Conservation (phyloP, 805 yeast genomes). For the Sugiyamaella floridensis region DNA sequence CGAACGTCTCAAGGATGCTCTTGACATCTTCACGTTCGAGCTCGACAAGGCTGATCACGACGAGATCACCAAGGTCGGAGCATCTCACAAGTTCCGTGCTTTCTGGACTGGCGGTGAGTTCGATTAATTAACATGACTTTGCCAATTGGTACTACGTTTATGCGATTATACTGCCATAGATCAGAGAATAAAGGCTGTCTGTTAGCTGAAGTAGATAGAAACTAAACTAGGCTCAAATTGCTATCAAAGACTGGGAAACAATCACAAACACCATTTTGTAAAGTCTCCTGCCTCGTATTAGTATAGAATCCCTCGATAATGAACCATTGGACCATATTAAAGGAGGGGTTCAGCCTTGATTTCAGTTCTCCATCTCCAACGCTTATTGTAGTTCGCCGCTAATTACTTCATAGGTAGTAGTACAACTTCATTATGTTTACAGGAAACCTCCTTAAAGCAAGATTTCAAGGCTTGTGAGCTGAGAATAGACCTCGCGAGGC, state of each 20-base stretch:
- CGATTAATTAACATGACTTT: not conserved
- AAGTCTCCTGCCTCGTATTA: too few relatives aligned
- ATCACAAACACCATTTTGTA: too few relatives aligned
- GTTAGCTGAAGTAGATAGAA: too few relatives aligned
- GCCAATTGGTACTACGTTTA: not conserved
- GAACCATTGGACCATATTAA: too few relatives aligned
- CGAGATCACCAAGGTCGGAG: conserved; percentile 21
- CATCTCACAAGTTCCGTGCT: not conserved
- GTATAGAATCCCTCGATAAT: too few relatives aligned
- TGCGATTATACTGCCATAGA: not conserved
- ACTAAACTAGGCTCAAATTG: too few relatives aligned
- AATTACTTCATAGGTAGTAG: too few relatives aligned
- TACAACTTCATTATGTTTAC: not conserved
- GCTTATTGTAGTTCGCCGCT: too few relatives aligned
- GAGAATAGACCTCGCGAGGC: conserved; percentile 60
- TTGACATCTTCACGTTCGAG: conserved; percentile 45
- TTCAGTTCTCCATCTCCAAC: too few relatives aligned
- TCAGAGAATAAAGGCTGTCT: too few relatives aligned
- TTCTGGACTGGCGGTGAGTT: conserved; percentile 6
- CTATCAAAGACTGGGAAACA: too few relatives aligned
- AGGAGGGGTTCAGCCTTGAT: too few relatives aligned
- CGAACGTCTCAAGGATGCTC: conserved; percentile 45
- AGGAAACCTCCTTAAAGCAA: conserved; percentile 6
- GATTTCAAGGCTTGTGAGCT: conserved; percentile 54
- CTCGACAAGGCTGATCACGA: conserved; percentile 39